Base-by-base conservation (phyloP, 2,329 filamentous ascomycete genomes). In the Coniochaeta hoffmannii region DNA sequence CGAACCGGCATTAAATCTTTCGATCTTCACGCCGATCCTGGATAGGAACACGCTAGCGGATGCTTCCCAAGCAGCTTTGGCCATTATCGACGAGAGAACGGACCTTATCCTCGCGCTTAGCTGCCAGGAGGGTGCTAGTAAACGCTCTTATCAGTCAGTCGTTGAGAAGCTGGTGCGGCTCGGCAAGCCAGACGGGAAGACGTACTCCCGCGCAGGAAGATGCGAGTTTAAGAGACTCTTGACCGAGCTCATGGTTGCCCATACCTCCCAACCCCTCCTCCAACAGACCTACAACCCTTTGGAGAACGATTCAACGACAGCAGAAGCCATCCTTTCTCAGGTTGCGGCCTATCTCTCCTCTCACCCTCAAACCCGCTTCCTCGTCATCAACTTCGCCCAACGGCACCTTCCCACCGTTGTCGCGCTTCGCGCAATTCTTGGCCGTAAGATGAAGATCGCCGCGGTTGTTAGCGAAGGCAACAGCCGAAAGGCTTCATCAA, bases 31-130 rank as follows among this genome's bases (percentile, higher is more conserved):
- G 0, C 64, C 78, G 26, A 66, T 79, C 1, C 74, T 75, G 0
- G 79, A 81, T 44, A 70, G 76, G 44, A 73, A 77, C 31, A 68
- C 67, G 58, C 52, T 65, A 64, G 0, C 64, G 60, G 22, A 63
- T 67, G 5, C 67, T 71, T 28, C 67, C 3, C 19, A 32, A 7
- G 28, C 49, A 14, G 49, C 26, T 26, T n/a, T 34, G 28, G 7
- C n/a, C 4, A 5, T 12, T 34, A 34, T 31, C 28, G 26, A 31
- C 66, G 12, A 69, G 72, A 32, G 74, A 71, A 35, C 82, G 12
- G 81, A 86, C 60, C 73, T 85, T 51, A 82, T 87, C 3, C 65
- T 87, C 12, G 82, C 82, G 2, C 70, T 87, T 19, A 83, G 83
- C 3, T 75, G 76, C 4, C 80, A 86, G 59, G 71, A 72, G 24